phyloP scores from a whole-genome alignment of 2,329 filamentous ascomycete genomes.

The Eurotiales sp. region DNA sequence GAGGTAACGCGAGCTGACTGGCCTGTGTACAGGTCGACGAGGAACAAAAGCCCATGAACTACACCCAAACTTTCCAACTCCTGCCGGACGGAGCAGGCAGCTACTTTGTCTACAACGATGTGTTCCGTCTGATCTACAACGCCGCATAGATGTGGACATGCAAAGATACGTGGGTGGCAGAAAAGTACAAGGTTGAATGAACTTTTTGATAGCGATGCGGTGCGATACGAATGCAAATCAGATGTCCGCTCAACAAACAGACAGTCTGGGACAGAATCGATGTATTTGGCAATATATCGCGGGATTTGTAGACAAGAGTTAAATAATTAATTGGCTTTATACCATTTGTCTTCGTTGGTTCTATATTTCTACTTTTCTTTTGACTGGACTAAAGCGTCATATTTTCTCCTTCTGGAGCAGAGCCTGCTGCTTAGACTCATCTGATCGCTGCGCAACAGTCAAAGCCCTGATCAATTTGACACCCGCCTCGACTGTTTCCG shows the following conservation, averaged over 20 bases:
- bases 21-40: conserved; percentile 67
- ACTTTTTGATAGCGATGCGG: conserved; percentile 1
- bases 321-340: background rate
- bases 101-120: conserved; percentile 89
- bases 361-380: no score
- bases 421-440: background rate
- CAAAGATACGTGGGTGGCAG: no score
- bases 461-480: conserved; percentile 48
- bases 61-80: conserved; percentile 85
- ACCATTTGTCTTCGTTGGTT: background rate
- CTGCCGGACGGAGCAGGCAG: conserved; percentile 61
- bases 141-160: conserved; percentile 17
- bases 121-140: conserved; percentile 82
- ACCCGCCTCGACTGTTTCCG: conserved; percentile 50
- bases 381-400: no score
- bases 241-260: background rate
- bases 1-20: no score
- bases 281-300: conserved; percentile 1
- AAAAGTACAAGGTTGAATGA: background rate
- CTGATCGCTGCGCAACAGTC: conserved; percentile 17
- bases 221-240: conserved; percentile 3
- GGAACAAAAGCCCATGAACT: conserved; percentile 82
- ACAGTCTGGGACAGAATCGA: background rate
- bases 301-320: conserved; percentile 1
- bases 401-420: no score